phyloP scores from a whole-genome alignment of 2,329 filamentous ascomycete species.

The Pochonia chlamydosporia region DNA sequence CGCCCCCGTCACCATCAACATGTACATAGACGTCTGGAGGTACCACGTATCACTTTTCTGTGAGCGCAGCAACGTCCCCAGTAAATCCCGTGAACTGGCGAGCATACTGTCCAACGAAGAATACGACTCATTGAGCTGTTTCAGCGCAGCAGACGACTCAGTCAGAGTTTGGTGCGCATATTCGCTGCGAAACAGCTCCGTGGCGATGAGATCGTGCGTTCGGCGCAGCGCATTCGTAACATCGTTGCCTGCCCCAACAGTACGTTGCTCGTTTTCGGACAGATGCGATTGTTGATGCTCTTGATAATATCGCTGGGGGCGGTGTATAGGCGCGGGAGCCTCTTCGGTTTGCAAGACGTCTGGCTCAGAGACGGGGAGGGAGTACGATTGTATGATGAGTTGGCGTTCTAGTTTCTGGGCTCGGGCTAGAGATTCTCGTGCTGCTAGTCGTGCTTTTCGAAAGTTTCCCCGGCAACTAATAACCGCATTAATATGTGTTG shows the following conservation, averaged over 20 bases:
- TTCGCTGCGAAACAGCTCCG: constrained; percentile 77
- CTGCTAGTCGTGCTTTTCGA: constrained; percentile 73
- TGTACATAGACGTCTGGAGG: constrained; percentile 80
- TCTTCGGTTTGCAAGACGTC: constrained; percentile 21
- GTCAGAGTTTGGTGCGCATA: constrained; percentile 87
- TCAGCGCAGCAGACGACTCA: constrained; percentile 77
- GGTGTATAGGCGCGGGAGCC: constrained; percentile 12
- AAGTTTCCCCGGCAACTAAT: constrained; percentile 58
- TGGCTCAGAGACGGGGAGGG: constrained; percentile 32
- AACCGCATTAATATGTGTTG: background rate
- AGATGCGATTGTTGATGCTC: constrained; percentile 30
- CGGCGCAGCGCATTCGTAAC: constrained; percentile 78
- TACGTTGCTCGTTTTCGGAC: constrained; percentile 64
- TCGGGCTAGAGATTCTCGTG: constrained; percentile 66
- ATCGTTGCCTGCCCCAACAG: constrained; percentile 70
- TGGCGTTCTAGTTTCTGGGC: constrained; percentile 74
- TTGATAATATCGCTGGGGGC: constrained; percentile 18
- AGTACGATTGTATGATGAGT: constrained; percentile 63
- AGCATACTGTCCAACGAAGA: constrained; percentile 72
- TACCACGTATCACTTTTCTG: constrained; percentile 99
- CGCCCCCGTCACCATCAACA: constrained; percentile 67
- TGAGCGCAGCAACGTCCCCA: constrained; percentile 73
- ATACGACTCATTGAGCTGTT: constrained; percentile 75
- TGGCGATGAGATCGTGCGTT: constrained; percentile 80
- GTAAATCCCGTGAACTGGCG: constrained; percentile 64